Percentiles rank a stretch among this genome's conserved stretches.
phyloP scores from a whole-genome alignment of 2,329 filamentous ascomycete species.

The Colletotrichum eleusines region DNA sequence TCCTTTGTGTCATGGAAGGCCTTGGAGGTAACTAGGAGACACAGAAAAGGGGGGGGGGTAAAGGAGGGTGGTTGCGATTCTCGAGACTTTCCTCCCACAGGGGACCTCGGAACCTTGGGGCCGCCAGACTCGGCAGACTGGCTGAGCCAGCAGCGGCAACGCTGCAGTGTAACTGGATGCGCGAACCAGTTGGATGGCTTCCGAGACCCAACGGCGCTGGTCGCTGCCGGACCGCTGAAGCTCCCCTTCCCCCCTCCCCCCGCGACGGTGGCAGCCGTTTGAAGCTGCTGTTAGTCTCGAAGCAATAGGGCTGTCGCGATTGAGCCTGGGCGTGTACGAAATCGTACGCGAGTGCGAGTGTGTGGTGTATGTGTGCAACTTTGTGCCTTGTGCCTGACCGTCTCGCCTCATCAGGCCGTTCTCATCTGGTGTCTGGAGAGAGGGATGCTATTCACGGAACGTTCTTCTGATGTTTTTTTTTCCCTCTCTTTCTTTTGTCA shows the following conservation, averaged over 20 bases:
- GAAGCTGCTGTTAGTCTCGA: background rate
- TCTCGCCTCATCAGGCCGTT: background rate
- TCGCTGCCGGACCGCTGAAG: constrained; percentile 2
- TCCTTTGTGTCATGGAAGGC: background rate
- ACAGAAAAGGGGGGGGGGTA: background rate
- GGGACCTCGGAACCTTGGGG: background rate
- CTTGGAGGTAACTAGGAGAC: background rate
- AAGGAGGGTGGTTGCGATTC: background rate
- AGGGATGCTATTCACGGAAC: constrained; percentile 10
- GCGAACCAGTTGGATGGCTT: background rate
- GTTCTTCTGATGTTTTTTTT: background rate
- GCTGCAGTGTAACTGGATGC: background rate
- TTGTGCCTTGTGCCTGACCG: background rate
- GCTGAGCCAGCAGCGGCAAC: background rate
- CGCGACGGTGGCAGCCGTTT: background rate
- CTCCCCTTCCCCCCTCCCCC: no score
- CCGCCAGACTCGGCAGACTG: background rate
- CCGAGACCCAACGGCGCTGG: background rate
- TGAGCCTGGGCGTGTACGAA: background rate
- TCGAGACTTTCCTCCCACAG: background rate
- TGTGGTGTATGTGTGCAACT: background rate
- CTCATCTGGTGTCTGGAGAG: background rate
- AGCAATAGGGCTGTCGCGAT: background rate
- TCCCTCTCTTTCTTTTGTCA: no score
- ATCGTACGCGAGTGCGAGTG: background rate